A percentile compares a stretch with the other conserved stretches of the same genome.
Evolutionary conservation across 2,329 filamentous ascomycete species (phyloP).

Genomic region (Penicillium sp.): DNA sequence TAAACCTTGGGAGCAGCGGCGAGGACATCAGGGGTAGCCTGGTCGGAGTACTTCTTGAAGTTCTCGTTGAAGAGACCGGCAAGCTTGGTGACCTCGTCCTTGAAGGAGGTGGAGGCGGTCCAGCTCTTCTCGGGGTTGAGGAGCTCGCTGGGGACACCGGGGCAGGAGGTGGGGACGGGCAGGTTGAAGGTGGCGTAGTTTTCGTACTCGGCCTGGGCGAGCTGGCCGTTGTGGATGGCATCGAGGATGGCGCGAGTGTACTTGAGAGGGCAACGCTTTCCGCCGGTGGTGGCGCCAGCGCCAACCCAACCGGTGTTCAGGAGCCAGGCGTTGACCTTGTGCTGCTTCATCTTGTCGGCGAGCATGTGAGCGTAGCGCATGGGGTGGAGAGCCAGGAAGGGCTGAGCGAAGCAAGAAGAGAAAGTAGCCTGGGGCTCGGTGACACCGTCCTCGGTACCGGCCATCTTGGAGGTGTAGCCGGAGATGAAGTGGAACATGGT

Average conservation of each 20-base stretch:
- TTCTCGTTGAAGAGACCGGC: conserved; percentile 90
- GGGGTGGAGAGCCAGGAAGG: conserved; percentile 96
- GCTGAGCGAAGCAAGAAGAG: conserved; percentile 98
- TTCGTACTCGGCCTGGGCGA: conserved; percentile 91
- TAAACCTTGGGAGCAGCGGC: conserved; percentile 47
- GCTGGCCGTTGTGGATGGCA: conserved; percentile 94
- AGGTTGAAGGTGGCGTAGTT: conserved; percentile 97
- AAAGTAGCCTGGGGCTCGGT: conserved; percentile 98
- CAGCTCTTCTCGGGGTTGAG: conserved; percentile 93
- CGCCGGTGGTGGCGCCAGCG: conserved; percentile 83
- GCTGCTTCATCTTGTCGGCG: conserved; percentile 92
- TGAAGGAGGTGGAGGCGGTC: conserved; percentile 81
- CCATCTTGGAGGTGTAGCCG: conserved; percentile 99
- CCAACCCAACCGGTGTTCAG: conserved; percentile 98
- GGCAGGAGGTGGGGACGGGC: conserved; percentile 87
- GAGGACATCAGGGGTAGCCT: conserved; percentile 78
- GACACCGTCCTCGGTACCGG: conserved; percentile 94
- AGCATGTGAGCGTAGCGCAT: conserved; percentile 99
- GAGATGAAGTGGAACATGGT: conserved; percentile 99
- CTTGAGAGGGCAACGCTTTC: conserved; percentile 96
- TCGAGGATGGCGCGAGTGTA: conserved; percentile 98
- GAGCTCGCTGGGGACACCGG: conserved; percentile 83
- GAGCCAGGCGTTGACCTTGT: conserved; percentile 96
- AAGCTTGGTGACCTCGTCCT: conserved; percentile 84
- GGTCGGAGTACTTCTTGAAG: conserved; percentile 90